These are phyloP conservation scores for Vitis amurensis DNA, from an alignment of 164 flowering plant species.

Conservation along the genomic window DNA sequence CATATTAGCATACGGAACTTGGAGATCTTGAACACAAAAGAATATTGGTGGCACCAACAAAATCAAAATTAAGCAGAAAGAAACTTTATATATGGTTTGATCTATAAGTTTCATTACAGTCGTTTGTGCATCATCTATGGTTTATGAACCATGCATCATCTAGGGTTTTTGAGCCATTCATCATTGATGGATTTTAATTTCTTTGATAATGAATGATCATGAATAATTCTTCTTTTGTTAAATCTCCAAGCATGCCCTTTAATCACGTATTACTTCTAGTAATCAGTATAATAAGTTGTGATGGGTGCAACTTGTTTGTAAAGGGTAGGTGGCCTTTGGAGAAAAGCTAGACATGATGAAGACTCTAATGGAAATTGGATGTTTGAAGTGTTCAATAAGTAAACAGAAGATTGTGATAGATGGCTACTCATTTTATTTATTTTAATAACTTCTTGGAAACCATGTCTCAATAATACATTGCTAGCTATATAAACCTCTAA, in stretches of 20 bases:
- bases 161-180: background rate
- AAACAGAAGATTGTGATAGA: conserved; percentile 12
- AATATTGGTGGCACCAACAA: too few relatives aligned
- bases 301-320: background rate
- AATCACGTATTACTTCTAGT: too few relatives aligned
- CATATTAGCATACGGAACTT: too few relatives aligned
- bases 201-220: background rate
- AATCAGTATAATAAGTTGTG: too few relatives aligned
- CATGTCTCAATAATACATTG: background rate
- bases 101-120: too few relatives aligned
- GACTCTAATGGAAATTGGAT: conserved; percentile 7
- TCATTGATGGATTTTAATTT: too few relatives aligned
- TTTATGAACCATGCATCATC: background rate
- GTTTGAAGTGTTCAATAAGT: conserved; percentile 19
- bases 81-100: background rate
- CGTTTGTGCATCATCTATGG: background rate
- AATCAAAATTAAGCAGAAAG: too few relatives aligned
- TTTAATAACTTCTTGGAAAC: background rate
- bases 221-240: too few relatives aligned
- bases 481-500: background rate
- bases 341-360: conserved; percentile 1
- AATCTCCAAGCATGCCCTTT: background rate
- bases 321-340: background rate
- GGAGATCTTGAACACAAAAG: too few relatives aligned
- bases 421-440: background rate